Percentiles rank a stretch among this genome's conserved stretches.
These are phyloP conservation scores for Senna tora DNA, from an alignment of 306 rosid genomes.

Conservation along the genomic window DNA sequence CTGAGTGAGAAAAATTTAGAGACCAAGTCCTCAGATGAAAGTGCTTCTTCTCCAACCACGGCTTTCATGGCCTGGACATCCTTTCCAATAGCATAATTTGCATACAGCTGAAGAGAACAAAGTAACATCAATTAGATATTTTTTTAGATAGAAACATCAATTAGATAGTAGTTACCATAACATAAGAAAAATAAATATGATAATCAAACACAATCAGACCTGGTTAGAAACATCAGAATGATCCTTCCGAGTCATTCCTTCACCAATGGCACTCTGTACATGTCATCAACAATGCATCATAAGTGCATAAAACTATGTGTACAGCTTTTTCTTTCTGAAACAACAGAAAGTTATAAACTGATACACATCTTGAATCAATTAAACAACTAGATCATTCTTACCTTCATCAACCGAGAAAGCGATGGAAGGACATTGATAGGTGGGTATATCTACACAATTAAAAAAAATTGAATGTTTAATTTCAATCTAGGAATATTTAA, in stretches of 20 bases:
- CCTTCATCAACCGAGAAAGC: constrained; percentile 98
- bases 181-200: constrained; percentile 6
- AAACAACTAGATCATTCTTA: constrained; percentile 39
- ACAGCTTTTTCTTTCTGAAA: constrained; percentile 18
- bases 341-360: background rate
- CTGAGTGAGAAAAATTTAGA: constrained; percentile 22
- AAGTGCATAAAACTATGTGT: background rate
- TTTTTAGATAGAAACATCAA: constrained; percentile 10
- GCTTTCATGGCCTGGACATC: constrained; percentile 99
- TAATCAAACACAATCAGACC: constrained; percentile 52
- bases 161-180: constrained; percentile 39
- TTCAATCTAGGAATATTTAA: constrained; percentile 29
- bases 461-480: constrained; percentile 36
- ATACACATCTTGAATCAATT: constrained; percentile 34
- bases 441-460: constrained; percentile 77
- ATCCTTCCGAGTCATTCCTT: constrained; percentile 98
- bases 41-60: constrained; percentile 99
- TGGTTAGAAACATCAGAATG: constrained; percentile 98
- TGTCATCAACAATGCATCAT: constrained; percentile 19
- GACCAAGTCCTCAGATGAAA: constrained; percentile 98
- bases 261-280: constrained; percentile 98
- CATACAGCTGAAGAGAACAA: constrained; percentile 70
- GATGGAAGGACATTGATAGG: constrained; percentile 99
- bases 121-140: too few relatives aligned
- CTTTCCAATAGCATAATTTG: constrained; percentile 99